Conservation (phyloP, 768 basidiomycete species). For the Lyophyllum atratum region DNA sequence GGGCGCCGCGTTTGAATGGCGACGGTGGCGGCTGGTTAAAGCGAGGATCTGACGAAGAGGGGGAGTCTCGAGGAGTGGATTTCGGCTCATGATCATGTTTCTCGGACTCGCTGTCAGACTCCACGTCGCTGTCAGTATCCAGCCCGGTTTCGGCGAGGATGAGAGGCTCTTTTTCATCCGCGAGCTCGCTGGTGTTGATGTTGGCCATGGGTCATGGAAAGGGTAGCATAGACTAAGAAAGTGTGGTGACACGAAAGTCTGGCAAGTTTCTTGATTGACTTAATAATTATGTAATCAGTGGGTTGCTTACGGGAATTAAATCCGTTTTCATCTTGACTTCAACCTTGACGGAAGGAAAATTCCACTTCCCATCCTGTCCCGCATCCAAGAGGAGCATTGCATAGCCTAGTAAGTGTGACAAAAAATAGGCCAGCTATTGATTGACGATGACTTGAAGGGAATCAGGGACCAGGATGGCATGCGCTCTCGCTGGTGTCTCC, state of each 20-base stretch:
- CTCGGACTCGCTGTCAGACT: not conserved
- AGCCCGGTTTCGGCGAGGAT: not conserved
- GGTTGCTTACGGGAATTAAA: too few species aligned
- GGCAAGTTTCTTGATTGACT: not conserved
- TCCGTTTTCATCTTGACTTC: too few species aligned
- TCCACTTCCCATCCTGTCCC: too few species aligned
- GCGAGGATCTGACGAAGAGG: conserved; percentile 22
- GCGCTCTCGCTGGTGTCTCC: too few species aligned
- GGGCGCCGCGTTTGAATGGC: conserved; percentile 45
- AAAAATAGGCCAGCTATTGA: too few species aligned
- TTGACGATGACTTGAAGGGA: too few species aligned
- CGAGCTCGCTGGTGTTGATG: not conserved
- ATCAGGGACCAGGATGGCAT: too few species aligned
- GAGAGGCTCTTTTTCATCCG: conserved; percentile 5
- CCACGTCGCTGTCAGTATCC: conserved; percentile 1
- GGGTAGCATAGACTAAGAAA: too few species aligned
- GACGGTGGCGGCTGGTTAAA: conserved; percentile 44
- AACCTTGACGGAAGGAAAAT: too few species aligned
- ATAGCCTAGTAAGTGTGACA: too few species aligned
- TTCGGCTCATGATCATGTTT: not conserved
- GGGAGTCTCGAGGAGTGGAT: not conserved
- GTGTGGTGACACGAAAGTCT: not conserved
- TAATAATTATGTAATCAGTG: not conserved
- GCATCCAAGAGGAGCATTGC: too few species aligned
- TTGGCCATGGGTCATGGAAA: not conserved